phyloP scores from a whole-genome alignment of 75 land plant genomes.

The Ceratopteris richardii region DNA sequence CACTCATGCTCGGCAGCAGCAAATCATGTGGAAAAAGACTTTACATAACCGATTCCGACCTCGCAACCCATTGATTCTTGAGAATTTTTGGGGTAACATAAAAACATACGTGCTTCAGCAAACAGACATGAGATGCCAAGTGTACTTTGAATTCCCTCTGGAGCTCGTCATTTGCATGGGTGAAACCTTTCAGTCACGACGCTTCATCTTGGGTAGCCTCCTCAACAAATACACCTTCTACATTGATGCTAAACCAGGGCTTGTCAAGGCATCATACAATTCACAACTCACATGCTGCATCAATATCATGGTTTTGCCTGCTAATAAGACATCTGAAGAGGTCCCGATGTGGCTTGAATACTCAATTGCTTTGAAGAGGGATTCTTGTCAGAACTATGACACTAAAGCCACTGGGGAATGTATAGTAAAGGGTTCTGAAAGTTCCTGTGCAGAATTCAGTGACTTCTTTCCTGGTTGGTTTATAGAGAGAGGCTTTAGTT shows the following conservation, averaged over 20 bases:
- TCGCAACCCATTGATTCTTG: constrained; percentile 29
- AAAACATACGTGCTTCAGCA: constrained; percentile 23
- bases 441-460: constrained; percentile 17
- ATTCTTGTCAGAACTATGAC: constrained; percentile 27
- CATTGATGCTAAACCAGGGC: constrained; percentile 25
- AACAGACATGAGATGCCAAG: constrained; percentile 24
- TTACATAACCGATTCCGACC: constrained; percentile 35
- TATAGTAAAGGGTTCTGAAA: constrained; percentile 14
- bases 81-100: constrained; percentile 37
- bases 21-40: constrained; percentile 30
- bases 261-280: constrained; percentile 22
- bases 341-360: constrained; percentile 20
- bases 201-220: constrained; percentile 17
- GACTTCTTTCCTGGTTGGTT: constrained; percentile 37
- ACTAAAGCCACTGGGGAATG: constrained; percentile 17
- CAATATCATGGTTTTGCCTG: constrained; percentile 13
- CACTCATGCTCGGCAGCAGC: constrained; percentile 36
- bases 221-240: constrained; percentile 24
- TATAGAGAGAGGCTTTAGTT: constrained; percentile 26
- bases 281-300: constrained; percentile 29
- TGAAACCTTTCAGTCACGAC: constrained; percentile 29
- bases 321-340: too few relatives aligned
- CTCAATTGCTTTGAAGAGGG: constrained; percentile 33
- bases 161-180: constrained; percentile 40
- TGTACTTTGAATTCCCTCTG: constrained; percentile 36